A percentile compares a stretch with the other conserved stretches of the same genome.
These are phyloP conservation scores for Pulveroboletus ravenelii DNA, from an alignment of 768 basidiomycete genomes.

Conservation along the genomic window DNA sequence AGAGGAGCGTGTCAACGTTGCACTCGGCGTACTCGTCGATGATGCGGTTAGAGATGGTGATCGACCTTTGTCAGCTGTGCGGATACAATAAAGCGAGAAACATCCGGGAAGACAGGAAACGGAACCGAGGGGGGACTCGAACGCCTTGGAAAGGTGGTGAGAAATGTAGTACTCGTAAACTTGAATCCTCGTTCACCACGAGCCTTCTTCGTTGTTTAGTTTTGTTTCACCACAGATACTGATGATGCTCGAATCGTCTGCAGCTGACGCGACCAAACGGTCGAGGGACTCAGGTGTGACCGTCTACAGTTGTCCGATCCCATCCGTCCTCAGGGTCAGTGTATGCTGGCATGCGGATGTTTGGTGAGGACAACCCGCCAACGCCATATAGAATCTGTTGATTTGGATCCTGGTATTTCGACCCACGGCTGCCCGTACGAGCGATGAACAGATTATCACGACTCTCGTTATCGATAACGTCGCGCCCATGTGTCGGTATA, in stretches of 20 bases:
- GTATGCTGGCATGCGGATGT: conserved; percentile 34
- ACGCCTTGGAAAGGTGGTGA: conserved; percentile 90
- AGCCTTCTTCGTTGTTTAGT: conserved; percentile 87
- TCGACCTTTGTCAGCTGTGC: too few relatives aligned
- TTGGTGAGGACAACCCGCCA: conserved; percentile 51
- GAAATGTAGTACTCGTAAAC: conserved; percentile 96
- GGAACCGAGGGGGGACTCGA: conserved; percentile 89
- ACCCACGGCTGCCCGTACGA: conserved; percentile 44
- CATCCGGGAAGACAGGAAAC: too few relatives aligned
- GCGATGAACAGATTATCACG: conserved; percentile 62
- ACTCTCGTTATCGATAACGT: conserved; percentile 45
- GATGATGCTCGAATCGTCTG: conserved; percentile 86
- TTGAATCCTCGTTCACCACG: conserved; percentile 99
- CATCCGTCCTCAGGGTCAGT: conserved; percentile 47
- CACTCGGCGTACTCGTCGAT: too few relatives aligned
- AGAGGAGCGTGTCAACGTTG: conserved; percentile 82
- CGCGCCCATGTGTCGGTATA: conserved; percentile 42
- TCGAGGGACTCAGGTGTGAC: conserved; percentile 91
- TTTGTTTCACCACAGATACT: conserved; percentile 96
- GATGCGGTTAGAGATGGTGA: too few relatives aligned
- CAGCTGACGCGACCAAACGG: conserved; percentile 78
- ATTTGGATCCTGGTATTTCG: conserved; percentile 46
- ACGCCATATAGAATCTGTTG: conserved; percentile 42
- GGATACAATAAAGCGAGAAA: too few relatives aligned
- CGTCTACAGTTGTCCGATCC: conserved; percentile 56